Evolutionary conservation across 140 eudicot species (phyloP), one percentile per base, ranked within the genome.

Genomic region (Anethum foeniculum): DNA sequence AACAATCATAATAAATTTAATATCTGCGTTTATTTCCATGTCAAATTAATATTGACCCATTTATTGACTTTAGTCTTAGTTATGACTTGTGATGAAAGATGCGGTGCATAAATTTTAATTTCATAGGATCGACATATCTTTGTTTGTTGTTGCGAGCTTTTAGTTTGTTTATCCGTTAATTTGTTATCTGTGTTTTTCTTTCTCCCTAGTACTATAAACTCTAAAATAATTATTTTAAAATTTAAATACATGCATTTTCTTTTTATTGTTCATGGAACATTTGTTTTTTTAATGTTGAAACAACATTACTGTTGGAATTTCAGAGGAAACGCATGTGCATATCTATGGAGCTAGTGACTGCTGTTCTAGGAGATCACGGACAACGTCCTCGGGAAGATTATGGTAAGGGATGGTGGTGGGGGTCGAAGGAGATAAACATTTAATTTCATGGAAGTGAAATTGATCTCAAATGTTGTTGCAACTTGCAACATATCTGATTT

Each of bases 311-410:
- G 12, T 77, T 54, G 52, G 80, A 39, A 46, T 80, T 87, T 79
- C 86, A 95, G 99, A 81, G 81, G 52, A 88, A 89, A 65, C 95
- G 83, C 80, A 88, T 95, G 93, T 88, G 93, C 86, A 78, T 92
- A 75, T 92, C 99, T 7, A 95, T 95, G 99, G 99, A 95, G 79
- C 83, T 95, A 79, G 99, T 95, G 76, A 95, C 99, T 71, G 99
- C 99, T 86, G 99, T 95, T 82, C 79, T 95, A 68, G 99, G 99
- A 83, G 99, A 95, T 79, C 99, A 95, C 71, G 99, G 99, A 41
- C 99, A 95, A 52, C 93, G 97, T 47, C 99, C 99, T 41, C 89
- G 76, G 77, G 95, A 90, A 79, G 97, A 95, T 88, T 95, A 90
- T 82, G 97, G 98, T 94, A 73, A 82, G 90, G 56, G 47, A 7